Conservation (phyloP, 805 yeast genomes). For the Nakazawaea ishiwadae region DNA sequence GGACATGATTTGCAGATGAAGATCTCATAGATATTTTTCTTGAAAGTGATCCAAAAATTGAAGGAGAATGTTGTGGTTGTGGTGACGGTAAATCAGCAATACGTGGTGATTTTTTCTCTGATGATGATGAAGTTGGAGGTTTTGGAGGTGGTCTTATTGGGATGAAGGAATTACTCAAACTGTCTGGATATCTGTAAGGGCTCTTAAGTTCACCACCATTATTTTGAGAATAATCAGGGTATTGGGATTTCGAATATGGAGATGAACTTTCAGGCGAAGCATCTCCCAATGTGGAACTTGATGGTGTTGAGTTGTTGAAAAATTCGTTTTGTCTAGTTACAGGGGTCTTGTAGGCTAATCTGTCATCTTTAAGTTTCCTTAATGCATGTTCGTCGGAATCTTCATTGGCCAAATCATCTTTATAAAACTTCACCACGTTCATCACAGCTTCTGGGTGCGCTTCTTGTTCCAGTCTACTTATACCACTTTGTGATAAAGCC, state of each 20-base stretch:
- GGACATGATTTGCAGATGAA: conserved; percentile 14
- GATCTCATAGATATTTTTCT: conserved; percentile 22
- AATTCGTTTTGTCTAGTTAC: conserved; percentile 21
- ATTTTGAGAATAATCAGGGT: too few relatives aligned
- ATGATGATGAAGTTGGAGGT: conserved; percentile 36
- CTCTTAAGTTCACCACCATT: conserved; percentile 2
- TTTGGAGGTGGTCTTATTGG: conserved; percentile 69
- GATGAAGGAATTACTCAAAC: conserved; percentile 30
- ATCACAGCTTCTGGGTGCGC: conserved; percentile 92
- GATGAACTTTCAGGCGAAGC: conserved; percentile 2
- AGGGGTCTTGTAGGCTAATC: conserved; percentile 10
- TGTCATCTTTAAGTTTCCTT: conserved; percentile 8
- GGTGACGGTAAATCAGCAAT: conserved; percentile 13
- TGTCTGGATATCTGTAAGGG: conserved; percentile 10
- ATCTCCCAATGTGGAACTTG: conserved; percentile 11
- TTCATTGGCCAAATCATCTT: conserved; percentile 45
- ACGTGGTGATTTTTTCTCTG: conserved; percentile 18
- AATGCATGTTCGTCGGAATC: conserved; percentile 21
- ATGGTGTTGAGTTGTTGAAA: conserved; percentile 23
- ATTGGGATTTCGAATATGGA: too few relatives aligned
- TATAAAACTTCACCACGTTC: conserved; percentile 85
- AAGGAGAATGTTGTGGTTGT: conserved; percentile 11
- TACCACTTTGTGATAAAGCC: conserved; percentile 78
- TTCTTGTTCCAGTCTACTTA: conserved; percentile 81
- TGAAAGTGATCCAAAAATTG: conserved; percentile 17